Conservation (phyloP, 495 filamentous ascomycete genomes). For the Penicillium waksmanii region DNA sequence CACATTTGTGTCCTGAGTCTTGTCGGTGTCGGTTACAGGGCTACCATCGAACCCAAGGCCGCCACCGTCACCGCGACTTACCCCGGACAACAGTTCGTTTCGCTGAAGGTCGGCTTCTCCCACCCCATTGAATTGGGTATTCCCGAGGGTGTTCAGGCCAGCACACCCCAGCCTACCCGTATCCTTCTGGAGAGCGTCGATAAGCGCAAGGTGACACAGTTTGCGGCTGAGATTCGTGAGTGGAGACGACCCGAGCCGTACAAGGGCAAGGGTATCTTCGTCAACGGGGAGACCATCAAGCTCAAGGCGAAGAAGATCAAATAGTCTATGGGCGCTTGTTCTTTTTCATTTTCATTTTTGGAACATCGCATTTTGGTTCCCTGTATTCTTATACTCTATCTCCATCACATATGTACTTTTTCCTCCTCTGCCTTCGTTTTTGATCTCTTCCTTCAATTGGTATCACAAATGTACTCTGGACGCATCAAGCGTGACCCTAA, state of each 20-base stretch:
- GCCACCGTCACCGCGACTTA: constrained; percentile 68
- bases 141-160: constrained; percentile 82
- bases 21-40: constrained; percentile 96
- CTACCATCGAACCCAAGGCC: constrained; percentile 76
- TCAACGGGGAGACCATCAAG: constrained; percentile 96
- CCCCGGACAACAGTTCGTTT: constrained; percentile 83
- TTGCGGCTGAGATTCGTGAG: constrained; percentile 82
- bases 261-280: constrained; percentile 99
- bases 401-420: constrained; percentile 42
- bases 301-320: constrained; percentile 99
- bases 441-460: constrained; percentile 19
- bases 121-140: constrained; percentile 90
- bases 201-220: constrained; percentile 82
- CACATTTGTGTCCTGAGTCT: constrained; percentile 90
- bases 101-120: constrained; percentile 92
- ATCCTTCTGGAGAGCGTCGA: constrained; percentile 87
- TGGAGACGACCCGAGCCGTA: constrained; percentile 97
- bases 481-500: constrained; percentile 40
- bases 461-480: constrained; percentile 38
- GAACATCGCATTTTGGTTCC: constrained; percentile 32
- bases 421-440: constrained; percentile 12
- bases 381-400: constrained; percentile 49
- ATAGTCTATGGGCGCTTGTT: constrained; percentile 45
- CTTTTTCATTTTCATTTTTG: constrained; percentile 28
- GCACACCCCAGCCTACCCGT: constrained; percentile 88